Evolutionary conservation across 495 filamentous ascomycete species (phyloP).

Genomic region (Geoglossum glabrum): DNA sequence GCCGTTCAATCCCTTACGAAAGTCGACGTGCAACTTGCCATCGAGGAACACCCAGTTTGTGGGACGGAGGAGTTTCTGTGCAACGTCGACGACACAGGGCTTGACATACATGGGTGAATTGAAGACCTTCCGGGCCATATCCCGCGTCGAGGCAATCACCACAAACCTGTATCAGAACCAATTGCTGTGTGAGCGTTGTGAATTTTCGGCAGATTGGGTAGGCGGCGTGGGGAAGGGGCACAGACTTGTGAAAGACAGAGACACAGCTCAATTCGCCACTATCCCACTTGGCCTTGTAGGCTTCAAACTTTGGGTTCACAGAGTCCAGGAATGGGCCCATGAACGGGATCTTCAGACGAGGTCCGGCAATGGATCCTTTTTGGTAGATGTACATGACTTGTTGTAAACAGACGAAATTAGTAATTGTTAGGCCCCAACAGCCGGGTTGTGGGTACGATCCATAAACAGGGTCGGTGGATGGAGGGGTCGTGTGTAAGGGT

Average conservation of each 20-base stretch:
- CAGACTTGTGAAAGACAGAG: slow-evolving; percentile 97
- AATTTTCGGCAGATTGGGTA: neutral
- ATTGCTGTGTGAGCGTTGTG: slow-evolving; percentile 5
- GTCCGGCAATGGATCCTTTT: slow-evolving; percentile 73
- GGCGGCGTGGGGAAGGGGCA: neutral
- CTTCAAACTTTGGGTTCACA: slow-evolving; percentile 73
- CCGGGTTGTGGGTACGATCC: too few relatives aligned
- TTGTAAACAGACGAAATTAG: slow-evolving; percentile 12
- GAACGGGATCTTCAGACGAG: slow-evolving; percentile 72
- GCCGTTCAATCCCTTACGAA: slow-evolving; percentile 86
- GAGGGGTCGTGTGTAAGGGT: too few relatives aligned
- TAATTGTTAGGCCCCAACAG: too few relatives aligned
- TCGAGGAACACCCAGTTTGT: slow-evolving; percentile 97
- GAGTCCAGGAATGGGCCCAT: slow-evolving; percentile 91
- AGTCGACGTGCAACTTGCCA: slow-evolving; percentile 86
- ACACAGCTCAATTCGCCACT: slow-evolving; percentile 88
- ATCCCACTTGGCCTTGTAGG: slow-evolving; percentile 81
- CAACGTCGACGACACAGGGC: slow-evolving; percentile 90
- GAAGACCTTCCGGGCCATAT: slow-evolving; percentile 93
- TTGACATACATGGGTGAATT: slow-evolving; percentile 86
- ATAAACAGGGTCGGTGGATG: too few relatives aligned
- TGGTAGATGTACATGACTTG: slow-evolving; percentile 67
- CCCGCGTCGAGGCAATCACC: slow-evolving; percentile 85
- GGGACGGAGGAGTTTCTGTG: slow-evolving; percentile 79
- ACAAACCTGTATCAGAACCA: slow-evolving; percentile 48